Conservation (phyloP, 768 basidiomycete genomes). For the Amanita pseudoporphyria region DNA sequence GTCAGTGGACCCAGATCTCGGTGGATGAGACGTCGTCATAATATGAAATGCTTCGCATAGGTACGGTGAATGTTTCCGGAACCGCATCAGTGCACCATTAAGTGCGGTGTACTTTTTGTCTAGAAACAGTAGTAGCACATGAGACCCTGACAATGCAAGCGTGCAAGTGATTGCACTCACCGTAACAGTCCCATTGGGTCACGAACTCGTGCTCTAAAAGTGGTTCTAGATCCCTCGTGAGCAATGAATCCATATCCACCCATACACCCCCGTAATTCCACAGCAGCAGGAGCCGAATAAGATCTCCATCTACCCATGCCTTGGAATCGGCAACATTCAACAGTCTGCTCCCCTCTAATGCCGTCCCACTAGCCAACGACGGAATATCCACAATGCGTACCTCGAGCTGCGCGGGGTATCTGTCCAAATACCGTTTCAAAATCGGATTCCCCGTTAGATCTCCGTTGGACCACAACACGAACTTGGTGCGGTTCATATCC, state of each 20-base stretch:
- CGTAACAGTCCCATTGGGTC: constrained; percentile 98
- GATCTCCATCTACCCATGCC: constrained; percentile 94
- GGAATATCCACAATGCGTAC: constrained; percentile 61
- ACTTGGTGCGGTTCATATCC: constrained; percentile 44
- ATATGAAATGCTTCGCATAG: constrained; percentile 94
- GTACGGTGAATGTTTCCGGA: constrained; percentile 85
- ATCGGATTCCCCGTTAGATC: constrained; percentile 49
- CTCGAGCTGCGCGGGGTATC: constrained; percentile 64
- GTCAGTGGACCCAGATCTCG: constrained; percentile 73
- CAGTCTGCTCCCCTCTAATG: constrained; percentile 55
- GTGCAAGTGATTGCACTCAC: constrained; percentile 32
- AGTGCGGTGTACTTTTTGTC: constrained; percentile 47
- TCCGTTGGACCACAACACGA: constrained; percentile 92
- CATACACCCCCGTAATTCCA: constrained; percentile 92
- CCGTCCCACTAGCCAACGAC: constrained; percentile 63
- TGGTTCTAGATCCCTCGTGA: constrained; percentile 81
- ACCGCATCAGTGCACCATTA: constrained; percentile 94
- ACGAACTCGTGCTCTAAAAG: constrained; percentile 93
- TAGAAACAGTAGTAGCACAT: constrained; percentile 9
- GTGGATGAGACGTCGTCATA: constrained; percentile 68
- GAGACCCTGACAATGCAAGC: neutral
- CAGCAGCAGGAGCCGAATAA: constrained; percentile 77
- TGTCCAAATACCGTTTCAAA: constrained; percentile 46
- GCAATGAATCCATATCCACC: constrained; percentile 95
- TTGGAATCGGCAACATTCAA: constrained; percentile 57